phyloP scores from a whole-genome alignment of 129 eudicot species.

The Arctium minus region DNA sequence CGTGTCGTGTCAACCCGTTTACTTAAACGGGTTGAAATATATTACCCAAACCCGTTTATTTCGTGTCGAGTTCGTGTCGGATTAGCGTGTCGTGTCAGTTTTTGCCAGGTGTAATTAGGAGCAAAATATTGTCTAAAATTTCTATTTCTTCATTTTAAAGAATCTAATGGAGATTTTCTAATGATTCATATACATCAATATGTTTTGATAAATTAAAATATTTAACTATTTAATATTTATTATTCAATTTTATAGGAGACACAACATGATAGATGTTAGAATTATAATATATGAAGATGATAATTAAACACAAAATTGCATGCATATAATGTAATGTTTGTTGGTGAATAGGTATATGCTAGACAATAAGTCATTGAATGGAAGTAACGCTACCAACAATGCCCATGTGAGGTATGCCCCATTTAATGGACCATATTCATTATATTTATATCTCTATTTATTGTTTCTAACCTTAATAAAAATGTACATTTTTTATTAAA shows the following conservation, averaged over 20 bases:
- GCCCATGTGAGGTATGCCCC: slow-evolving; percentile 27
- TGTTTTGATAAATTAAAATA: background rate
- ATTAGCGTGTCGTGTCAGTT: no score
- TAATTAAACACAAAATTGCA: background rate
- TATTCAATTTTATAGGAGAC: background rate
- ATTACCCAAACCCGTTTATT: no score
- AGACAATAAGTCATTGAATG: slow-evolving; percentile 8
- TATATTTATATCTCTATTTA: background rate
- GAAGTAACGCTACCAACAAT: slow-evolving; percentile 19
- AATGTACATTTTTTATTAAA: background rate
- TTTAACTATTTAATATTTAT: background rate
- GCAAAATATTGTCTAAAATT: no score
- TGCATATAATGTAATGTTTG: slow-evolving; percentile 23
- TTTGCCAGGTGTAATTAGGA: no score
- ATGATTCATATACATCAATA: no score
- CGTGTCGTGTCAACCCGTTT: no score
- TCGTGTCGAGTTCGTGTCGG: no score
- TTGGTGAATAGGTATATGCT: slow-evolving; percentile 21
- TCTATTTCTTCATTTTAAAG: no score
- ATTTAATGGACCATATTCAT: background rate
- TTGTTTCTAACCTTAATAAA: background rate
- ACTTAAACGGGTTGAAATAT: no score
- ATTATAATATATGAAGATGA: background rate
- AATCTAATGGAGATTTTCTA: no score
- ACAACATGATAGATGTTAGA: background rate